A percentile compares a stretch with the other conserved stretches of the same genome.
phyloP scores from a whole-genome alignment of 1,284 basidiomycete genomes.

The Phellinidium pouzarii region DNA sequence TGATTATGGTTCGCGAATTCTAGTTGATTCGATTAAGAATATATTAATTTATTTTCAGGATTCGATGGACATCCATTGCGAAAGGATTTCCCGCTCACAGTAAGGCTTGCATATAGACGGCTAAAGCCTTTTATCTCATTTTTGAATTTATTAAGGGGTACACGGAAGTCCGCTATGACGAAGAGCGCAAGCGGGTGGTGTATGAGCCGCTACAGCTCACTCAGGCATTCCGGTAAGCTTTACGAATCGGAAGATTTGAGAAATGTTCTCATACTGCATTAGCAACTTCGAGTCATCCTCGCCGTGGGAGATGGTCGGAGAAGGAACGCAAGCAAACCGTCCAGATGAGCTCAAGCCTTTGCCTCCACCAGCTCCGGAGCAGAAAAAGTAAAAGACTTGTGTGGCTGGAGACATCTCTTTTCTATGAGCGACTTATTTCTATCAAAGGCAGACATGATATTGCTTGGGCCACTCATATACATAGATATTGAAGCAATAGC shows the following conservation, averaged over 20 bases:
- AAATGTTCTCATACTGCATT: constrained; percentile 9
- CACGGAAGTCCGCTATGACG: constrained; percentile 96
- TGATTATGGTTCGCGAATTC: constrained; percentile 73
- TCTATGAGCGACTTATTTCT: neutral
- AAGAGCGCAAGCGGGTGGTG: constrained; percentile 97
- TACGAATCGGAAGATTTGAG: neutral
- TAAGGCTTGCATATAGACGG: constrained; percentile 27
- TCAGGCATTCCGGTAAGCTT: constrained; percentile 86
- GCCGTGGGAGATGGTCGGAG: constrained; percentile 96
- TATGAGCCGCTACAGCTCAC: constrained; percentile 97
- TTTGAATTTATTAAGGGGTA: constrained; percentile 59
- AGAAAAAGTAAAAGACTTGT: constrained; percentile 53
- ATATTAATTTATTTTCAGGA: constrained; percentile 39
- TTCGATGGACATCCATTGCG: constrained; percentile 97
- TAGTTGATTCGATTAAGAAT: constrained; percentile 7
- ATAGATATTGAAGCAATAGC: neutral
- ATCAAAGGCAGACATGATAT: neutral
- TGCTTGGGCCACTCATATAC: neutral
- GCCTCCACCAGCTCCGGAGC: constrained; percentile 54
- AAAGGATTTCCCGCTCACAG: constrained; percentile 97
- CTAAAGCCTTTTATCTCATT: constrained; percentile 23
- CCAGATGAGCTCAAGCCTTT: constrained; percentile 67
- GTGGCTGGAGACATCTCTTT: neutral
- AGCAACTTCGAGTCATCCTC: constrained; percentile 93
- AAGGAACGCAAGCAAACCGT: constrained; percentile 67